Evolutionary conservation across 2,329 filamentous ascomycete genomes (phyloP), one percentile per base, ranked within the genome.

Genomic region (Trichoderma cornu-damae): DNA sequence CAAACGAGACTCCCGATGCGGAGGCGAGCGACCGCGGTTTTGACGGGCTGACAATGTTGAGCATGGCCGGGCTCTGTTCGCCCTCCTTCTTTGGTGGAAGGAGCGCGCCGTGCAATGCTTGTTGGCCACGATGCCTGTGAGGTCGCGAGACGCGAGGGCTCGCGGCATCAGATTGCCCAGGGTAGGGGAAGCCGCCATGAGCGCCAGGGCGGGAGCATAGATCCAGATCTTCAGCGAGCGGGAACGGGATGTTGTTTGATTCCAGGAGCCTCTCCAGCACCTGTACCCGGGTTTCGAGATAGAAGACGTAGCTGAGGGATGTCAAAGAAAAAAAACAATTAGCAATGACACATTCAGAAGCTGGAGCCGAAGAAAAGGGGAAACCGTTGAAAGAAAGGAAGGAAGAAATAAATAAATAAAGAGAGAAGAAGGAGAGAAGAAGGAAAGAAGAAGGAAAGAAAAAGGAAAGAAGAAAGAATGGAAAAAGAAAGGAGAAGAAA

Each of bases 1-100:
- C 92, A 74, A 97, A 97, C 0, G 92, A 96, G 50, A 97, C 94
- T 14, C 92, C 93, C 2, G 90, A 92, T 1, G 90, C 88, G 0
- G 90, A 90, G 14, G 90, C 90, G 14, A 95, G 78, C 66, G 91
- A 91, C 61, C 90, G 83, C 2, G 89, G 86, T 70, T 94, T 90
- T 3, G 89, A 87, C 3, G 85, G 82, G 49, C 86, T 88, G 67
- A 90, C 87, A 22, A 91, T 87, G 22, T 88, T 89, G 18, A 89
- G 84, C 81, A 89, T 88, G 58, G 69, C 72, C 3, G 70, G 66
- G 42, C 65, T 65, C 35, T 68, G 66, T 1, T 66, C 66, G 9
- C 65, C 64, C 53, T 57, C 51, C 32, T 72, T 74, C 50, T 74
- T 73, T 1, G 64, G 59, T 7, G 42, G 22, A 5, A 44, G 22